Conservation (phyloP, 495 filamentous ascomycete species). For the Penicillium steckii region DNA sequence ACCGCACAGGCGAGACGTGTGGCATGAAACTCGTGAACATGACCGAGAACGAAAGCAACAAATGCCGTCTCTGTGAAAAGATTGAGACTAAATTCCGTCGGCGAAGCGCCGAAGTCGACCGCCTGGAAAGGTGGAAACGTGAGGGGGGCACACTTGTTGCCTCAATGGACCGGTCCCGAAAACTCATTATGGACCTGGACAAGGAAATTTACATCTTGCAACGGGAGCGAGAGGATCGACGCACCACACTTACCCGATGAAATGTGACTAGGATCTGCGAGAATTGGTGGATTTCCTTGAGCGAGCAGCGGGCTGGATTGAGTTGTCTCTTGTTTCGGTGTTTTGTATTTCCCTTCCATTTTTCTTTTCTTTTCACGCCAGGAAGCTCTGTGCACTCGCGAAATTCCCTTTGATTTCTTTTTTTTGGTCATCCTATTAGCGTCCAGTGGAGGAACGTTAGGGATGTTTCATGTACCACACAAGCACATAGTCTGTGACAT, state of each 20-base stretch:
- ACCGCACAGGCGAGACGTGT: constrained; percentile 97
- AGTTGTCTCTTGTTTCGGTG: constrained; percentile 18
- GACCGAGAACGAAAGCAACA: constrained; percentile 55
- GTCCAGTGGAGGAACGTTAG: constrained; percentile 16
- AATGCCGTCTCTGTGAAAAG: constrained; percentile 87
- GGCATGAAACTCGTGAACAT: constrained; percentile 87
- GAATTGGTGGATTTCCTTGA: constrained; percentile 12
- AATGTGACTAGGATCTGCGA: constrained; percentile 3
- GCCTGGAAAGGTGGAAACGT: constrained; percentile 80
- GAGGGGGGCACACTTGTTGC: constrained; percentile 65
- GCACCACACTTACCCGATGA: constrained; percentile 32
- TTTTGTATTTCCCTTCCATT: constrained; percentile 17
- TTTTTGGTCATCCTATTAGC: constrained; percentile 8
- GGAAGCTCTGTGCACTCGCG: not conserved
- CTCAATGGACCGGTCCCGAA: constrained; percentile 75
- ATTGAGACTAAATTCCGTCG: constrained; percentile 84
- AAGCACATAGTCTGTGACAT: constrained; percentile 28
- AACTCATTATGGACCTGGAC: constrained; percentile 60
- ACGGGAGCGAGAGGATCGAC: constrained; percentile 38
- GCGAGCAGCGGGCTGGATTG: constrained; percentile 17
- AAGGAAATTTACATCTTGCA: constrained; percentile 59
- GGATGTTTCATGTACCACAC: constrained; percentile 33
- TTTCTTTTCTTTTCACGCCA: constrained; percentile 9
- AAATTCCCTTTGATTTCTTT: constrained; percentile 18
- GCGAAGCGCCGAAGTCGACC: constrained; percentile 69